Conservation (phyloP, 2,329 filamentous ascomycete species). For the Pseudocercospora vitis region DNA sequence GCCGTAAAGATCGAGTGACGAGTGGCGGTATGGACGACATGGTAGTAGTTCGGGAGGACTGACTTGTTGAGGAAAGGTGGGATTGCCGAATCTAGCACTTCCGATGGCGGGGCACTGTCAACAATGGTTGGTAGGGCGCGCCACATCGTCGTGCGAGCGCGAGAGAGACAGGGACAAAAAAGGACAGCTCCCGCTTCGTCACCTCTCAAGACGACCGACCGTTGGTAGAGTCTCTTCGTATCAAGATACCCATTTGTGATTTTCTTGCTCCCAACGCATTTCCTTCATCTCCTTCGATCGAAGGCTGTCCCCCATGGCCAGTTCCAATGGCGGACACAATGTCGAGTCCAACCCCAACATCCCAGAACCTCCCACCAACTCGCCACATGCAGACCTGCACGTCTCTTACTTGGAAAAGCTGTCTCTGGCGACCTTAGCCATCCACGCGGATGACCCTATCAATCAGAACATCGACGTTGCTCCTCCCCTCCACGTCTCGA, state of each 20-base stretch:
- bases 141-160: background rate
- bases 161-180: background rate
- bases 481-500: conserved; percentile 85
- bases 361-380: conserved; percentile 21
- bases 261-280: background rate
- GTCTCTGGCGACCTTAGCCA: conserved; percentile 35
- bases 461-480: conserved; percentile 66
- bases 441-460: conserved; percentile 40
- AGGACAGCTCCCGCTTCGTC: background rate
- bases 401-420: conserved; percentile 11
- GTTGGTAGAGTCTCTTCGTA: background rate
- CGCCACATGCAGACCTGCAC: background rate
- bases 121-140: background rate
- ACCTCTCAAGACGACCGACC: no score
- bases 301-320: conserved; percentile 12
- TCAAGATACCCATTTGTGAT: conserved; percentile 11
- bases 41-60: background rate
- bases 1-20: background rate
- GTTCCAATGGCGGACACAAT: conserved; percentile 1
- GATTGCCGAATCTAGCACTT: background rate
- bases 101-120: background rate
- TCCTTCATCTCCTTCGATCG: background rate
- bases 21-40: background rate
- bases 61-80: background rate
- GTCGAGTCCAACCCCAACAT: conserved; percentile 29